A percentile compares a stretch with the other conserved stretches of the same genome.
Evolutionary conservation across 441 rosid species (phyloP).

Genomic region (Gossypium gossypioides): DNA sequence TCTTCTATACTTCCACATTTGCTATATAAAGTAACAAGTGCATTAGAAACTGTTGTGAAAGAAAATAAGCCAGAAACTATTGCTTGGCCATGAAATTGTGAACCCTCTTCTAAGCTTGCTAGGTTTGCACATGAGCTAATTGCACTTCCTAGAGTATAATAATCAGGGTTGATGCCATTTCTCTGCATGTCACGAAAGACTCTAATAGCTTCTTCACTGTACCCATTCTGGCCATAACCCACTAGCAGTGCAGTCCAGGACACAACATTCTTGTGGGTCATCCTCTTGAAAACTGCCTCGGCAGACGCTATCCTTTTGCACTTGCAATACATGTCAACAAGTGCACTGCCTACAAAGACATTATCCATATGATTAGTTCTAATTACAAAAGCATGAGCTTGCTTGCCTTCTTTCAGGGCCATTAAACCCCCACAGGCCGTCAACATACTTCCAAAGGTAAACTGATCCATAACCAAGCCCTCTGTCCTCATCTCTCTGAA

Average conservation of each 20-base stretch:
- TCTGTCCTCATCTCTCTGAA: slow-evolving; percentile 57
- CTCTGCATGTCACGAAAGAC: slow-evolving; percentile 61
- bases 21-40: slow-evolving; percentile 75
- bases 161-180: slow-evolving; percentile 71
- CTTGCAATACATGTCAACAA: slow-evolving; percentile 89
- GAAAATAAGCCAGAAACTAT: slow-evolving; percentile 53
- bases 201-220: slow-evolving; percentile 65
- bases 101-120: slow-evolving; percentile 80
- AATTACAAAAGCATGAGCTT: slow-evolving; percentile 55
- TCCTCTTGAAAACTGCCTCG: slow-evolving; percentile 50
- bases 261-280: slow-evolving; percentile 67
- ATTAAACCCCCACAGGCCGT: slow-evolving; percentile 66
- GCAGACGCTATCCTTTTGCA: slow-evolving; percentile 53
- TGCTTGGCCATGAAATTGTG: slow-evolving; percentile 74
- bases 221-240: slow-evolving; percentile 82
- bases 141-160: slow-evolving; percentile 72
- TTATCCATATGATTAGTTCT: slow-evolving; percentile 49
- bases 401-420: slow-evolving; percentile 58
- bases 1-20: slow-evolving; percentile 75
- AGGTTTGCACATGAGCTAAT: slow-evolving; percentile 89
- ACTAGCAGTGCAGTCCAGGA: slow-evolving; percentile 95
- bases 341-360: slow-evolving; percentile 78
- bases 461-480: slow-evolving; percentile 70
- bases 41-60: slow-evolving; percentile 66
- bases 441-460: slow-evolving; percentile 71